phyloP scores from a whole-genome alignment of 805 yeast genomes.

The Metschnikowia cerradonensis region DNA sequence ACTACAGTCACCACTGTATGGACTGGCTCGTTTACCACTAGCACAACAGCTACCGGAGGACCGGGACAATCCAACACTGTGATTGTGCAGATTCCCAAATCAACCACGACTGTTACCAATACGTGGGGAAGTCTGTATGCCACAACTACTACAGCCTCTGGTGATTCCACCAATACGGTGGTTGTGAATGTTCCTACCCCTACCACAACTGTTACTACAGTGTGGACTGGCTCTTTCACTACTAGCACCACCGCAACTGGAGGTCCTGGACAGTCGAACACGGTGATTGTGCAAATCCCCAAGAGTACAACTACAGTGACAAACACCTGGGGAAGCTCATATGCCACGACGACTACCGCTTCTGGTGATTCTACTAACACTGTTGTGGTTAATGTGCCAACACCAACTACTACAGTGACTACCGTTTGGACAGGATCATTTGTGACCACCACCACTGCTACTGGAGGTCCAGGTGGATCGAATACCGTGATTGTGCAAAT shows the following conservation, averaged over 20 bases:
- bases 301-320: not conserved
- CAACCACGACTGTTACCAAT: not conserved
- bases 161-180: conserved; percentile 20
- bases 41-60: not conserved
- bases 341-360: conserved; percentile 10
- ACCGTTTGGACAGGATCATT: too few species aligned
- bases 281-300: conserved; percentile 9
- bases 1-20: conserved; percentile 10
- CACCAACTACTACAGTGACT: conserved; percentile 1
- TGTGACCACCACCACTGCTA: too few species aligned
- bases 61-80: conserved; percentile 6
- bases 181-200: conserved; percentile 12
- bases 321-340: not conserved
- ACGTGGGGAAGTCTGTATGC: conserved; percentile 7
- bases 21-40: conserved; percentile 6
- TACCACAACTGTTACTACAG: conserved; percentile 16
- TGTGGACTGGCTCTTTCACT: conserved; percentile 7
- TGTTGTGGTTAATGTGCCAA: conserved; percentile 13
- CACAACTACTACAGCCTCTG: conserved; percentile 4
- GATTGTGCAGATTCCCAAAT: conserved; percentile 6
- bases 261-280: conserved; percentile 2
- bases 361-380: conserved; percentile 18
- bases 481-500: conserved; percentile 15
- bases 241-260: conserved; percentile 4
- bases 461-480: not conserved